A percentile compares a stretch with the other conserved stretches of the same genome.
These are phyloP conservation scores for Picochlorum costavermella DNA, from an alignment of 139 green algal species.

Conservation along the genomic window DNA sequence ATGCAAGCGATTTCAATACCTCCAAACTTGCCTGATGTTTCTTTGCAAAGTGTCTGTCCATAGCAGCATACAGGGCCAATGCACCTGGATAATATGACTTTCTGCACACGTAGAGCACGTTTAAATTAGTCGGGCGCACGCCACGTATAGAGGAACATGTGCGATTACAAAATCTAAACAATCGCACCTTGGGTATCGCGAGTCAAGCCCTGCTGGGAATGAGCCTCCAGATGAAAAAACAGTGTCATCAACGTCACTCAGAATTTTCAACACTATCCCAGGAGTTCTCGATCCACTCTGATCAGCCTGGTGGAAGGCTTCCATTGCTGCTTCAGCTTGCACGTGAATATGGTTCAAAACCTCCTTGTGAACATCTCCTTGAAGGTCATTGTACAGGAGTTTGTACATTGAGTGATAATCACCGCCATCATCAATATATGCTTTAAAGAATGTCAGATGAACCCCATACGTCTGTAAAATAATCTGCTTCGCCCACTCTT, in stretches of 20 bases:
- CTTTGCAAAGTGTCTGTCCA: constrained; percentile 35
- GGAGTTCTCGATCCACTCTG: background rate
- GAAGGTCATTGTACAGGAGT: constrained; percentile 49
- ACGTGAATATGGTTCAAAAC: constrained; percentile 37
- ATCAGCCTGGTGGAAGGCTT: constrained; percentile 2
- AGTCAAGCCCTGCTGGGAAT: constrained; percentile 36
- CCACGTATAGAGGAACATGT: no score
- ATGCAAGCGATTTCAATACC: background rate
- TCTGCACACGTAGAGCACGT: background rate
- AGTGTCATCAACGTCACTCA: constrained; percentile 56
- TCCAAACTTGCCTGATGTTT: constrained; percentile 8
- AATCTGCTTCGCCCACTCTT: constrained; percentile 30
- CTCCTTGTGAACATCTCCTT: constrained; percentile 28
- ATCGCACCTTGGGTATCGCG: constrained; percentile 20
- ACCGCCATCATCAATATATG: constrained; percentile 39
- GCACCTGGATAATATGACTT: constrained; percentile 46
- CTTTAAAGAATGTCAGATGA: constrained; percentile 49
- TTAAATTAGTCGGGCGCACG: background rate
- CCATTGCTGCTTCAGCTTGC: constrained; percentile 21
- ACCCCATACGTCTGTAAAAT: constrained; percentile 34
- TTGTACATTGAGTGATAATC: constrained; percentile 58
- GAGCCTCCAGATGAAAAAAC: constrained; percentile 42
- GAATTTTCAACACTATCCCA: constrained; percentile 41
- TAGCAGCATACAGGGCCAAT: constrained; percentile 37
- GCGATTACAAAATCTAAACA: no score